Evolutionary conservation across 306 rosid genomes (phyloP), one percentile per base, ranked within the genome.

Genomic region (Oemleria cerasiformis): DNA sequence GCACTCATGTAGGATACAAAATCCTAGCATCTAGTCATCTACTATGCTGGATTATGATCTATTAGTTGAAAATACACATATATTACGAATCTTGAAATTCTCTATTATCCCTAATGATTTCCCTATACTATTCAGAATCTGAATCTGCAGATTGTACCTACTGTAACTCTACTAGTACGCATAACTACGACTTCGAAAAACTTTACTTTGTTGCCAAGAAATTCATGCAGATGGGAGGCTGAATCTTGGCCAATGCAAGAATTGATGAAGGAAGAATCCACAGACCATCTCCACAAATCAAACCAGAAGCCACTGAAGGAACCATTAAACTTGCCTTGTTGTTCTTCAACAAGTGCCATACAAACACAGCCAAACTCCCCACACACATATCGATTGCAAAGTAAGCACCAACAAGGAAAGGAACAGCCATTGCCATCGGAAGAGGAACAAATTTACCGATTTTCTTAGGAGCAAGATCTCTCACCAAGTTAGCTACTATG

Each of bases 391-490:
- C 99, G 53, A 95, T 81, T 4, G 99, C 99, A 70, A 95, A 95
- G 84, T 82, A 85, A 41, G 96, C 99, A 5, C 99, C 99, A 41
- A 95, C 96, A 19, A 95, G 70, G 84, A 95, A 95, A 20, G 99
- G 99, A 40, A 95, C 97, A 15, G 97, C 99, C 97, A 95, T 95
- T 17, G 97, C 97, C 99, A 89, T 95, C 8, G 99, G 99, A 75
- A 95, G 92, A 1, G 99, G 99, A 71, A 85, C 78, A 85, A 86
- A 95, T 82, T 65, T 84, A 50, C 92, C 87, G 10, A 89, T 47
- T 0, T 58, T 82, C 53, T 67, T 36, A 0, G 99, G 99, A 14
- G 66, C 21, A 30, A 88, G 60, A 82, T 95, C 99, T 78, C 97
- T 85, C 54, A 85, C 48, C 85, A 92, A 41, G 84, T 95, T 95